Evolutionary conservation across 176 grass and related monocot species (phyloP).

Genomic region (Raddia distichophylla): DNA sequence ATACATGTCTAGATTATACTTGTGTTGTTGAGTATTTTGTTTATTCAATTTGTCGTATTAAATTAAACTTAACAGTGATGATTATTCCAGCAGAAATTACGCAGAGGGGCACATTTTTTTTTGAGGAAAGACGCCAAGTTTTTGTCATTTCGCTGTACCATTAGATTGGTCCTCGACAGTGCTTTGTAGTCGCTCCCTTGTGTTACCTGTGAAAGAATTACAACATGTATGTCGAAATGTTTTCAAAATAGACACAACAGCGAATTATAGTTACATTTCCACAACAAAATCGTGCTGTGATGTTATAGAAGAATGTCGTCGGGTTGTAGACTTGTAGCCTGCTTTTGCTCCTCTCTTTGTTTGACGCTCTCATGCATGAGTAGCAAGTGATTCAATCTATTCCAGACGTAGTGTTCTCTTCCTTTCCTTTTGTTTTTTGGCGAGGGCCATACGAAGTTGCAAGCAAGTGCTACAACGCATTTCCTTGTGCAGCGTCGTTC

Average conservation of each 20-base stretch:
- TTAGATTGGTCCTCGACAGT: too few species aligned
- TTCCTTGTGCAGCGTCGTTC: neutral
- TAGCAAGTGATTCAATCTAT: neutral
- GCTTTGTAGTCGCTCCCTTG: too few species aligned
- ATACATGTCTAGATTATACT: too few species aligned
- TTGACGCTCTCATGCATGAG: slow-evolving; percentile 11
- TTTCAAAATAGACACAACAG: slow-evolving; percentile 2
- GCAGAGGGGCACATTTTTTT: too few species aligned
- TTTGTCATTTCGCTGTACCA: too few species aligned
- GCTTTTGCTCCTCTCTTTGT: neutral
- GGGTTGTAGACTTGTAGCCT: slow-evolving; percentile 11
- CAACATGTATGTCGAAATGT: neutral
- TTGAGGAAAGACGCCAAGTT: too few species aligned
- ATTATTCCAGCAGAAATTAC: too few species aligned
- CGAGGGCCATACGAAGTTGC: neutral
- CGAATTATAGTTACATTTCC: slow-evolving; percentile 12
- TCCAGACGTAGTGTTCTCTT: neutral
- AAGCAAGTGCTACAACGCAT: neutral
- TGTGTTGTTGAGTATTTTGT: too few species aligned
- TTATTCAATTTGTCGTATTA: too few species aligned
- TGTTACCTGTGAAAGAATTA: neutral
- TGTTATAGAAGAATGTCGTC: slow-evolving; percentile 15
- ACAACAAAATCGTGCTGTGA: neutral
- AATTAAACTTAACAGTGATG: too few species aligned
- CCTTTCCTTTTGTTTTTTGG: too few species aligned